phyloP scores from a whole-genome alignment of 73 alveolate species.

The Blepharisma stoltei region DNA sequence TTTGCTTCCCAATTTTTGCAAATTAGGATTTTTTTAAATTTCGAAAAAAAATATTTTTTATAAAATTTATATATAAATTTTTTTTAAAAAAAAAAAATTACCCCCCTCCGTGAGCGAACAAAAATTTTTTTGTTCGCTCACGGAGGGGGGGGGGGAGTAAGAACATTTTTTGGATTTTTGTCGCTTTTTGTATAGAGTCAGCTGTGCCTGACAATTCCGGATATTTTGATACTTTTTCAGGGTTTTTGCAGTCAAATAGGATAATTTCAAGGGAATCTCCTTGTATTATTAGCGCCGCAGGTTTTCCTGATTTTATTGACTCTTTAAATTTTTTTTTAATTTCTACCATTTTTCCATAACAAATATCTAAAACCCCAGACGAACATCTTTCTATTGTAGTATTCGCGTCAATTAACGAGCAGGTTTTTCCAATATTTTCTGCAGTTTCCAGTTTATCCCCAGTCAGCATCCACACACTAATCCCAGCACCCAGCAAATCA shows the following conservation, averaged over 20 bases:
- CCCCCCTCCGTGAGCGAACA: too few species aligned
- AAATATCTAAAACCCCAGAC: neutral
- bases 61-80: too few species aligned
- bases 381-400: constrained; percentile 2
- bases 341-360: neutral
- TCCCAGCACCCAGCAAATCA: constrained; percentile 82
- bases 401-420: neutral
- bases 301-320: neutral
- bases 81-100: too few species aligned
- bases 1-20: too few species aligned
- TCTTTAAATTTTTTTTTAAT: neutral
- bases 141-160: too few species aligned
- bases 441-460: constrained; percentile 99
- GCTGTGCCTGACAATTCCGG: neutral
- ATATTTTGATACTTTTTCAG: neutral
- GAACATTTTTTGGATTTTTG: neutral
- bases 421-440: constrained; percentile 35
- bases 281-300: neutral
- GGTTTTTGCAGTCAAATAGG: neutral
- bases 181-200: neutral
- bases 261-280: constrained; percentile 24
- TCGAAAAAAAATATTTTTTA: too few species aligned
- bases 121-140: too few species aligned
- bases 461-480: constrained; percentile 70
- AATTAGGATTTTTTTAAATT: too few species aligned